phyloP scores from a whole-genome alignment of 2,329 filamentous ascomycete species.

The Trichoderma semiorbis region DNA sequence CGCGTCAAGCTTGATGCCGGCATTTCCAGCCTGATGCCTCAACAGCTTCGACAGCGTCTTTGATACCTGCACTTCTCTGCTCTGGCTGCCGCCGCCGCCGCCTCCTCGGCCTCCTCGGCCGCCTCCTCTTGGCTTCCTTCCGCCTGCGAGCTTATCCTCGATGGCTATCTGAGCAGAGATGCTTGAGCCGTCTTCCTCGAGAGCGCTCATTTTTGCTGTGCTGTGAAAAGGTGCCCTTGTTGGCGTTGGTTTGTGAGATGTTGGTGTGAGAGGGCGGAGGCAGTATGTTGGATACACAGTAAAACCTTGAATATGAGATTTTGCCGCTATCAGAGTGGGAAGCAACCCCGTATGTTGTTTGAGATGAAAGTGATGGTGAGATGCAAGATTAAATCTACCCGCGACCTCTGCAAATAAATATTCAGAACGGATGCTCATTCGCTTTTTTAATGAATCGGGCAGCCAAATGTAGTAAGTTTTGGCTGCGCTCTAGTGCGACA shows the following conservation, averaged over 20 bases:
- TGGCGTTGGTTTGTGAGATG: not conserved
- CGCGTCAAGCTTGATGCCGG: conserved; percentile 53
- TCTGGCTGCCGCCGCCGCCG: conserved; percentile 31
- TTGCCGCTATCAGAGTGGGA: not conserved
- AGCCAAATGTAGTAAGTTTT: not conserved
- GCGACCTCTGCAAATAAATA: not conserved
- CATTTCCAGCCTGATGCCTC: conserved; percentile 54
- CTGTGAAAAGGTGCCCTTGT: not conserved
- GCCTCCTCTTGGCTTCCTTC: conserved; percentile 28
- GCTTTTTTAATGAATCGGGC: not conserved
- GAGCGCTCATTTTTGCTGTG: not conserved
- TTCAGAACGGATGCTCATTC: not conserved
- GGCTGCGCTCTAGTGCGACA: not conserved
- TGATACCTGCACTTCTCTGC: conserved; percentile 49
- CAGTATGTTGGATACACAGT: not conserved
- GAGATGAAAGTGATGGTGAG: not conserved
- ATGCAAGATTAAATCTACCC: not conserved
- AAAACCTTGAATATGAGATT: not conserved
- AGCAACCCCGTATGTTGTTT: not conserved
- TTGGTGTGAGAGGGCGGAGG: not conserved
- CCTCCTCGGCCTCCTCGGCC: conserved; percentile 31
- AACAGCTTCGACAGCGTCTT: conserved; percentile 53
- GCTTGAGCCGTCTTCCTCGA: conserved; percentile 8
- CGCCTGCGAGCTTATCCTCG: conserved; percentile 24
- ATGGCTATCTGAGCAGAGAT: conserved; percentile 20